phyloP scores from a whole-genome alignment of 257 asterid species.

The Ilex asprella region DNA sequence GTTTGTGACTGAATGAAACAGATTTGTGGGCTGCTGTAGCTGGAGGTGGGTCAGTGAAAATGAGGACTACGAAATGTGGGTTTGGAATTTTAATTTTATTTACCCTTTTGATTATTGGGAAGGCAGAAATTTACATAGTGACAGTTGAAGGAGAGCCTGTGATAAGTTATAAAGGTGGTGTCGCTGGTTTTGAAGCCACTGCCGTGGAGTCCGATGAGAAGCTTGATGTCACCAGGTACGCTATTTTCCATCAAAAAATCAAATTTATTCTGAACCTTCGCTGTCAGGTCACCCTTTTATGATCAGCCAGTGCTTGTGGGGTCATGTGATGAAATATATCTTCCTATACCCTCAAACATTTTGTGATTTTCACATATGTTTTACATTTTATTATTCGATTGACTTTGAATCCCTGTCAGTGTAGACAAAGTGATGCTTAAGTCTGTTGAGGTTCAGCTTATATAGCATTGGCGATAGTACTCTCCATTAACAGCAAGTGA shows the following conservation, averaged over 20 bases:
- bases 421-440: no score
- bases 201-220: conserved; percentile 79
- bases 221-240: conserved; percentile 75
- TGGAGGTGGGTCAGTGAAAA: conserved; percentile 27
- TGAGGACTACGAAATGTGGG: conserved; percentile 40
- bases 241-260: background rate
- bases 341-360: no score
- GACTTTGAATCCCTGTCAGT: no score
- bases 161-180: conserved; percentile 78
- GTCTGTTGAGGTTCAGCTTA: no score
- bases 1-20: conserved; percentile 24
- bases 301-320: no score
- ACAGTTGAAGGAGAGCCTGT: conserved; percentile 95
- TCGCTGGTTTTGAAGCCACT: conserved; percentile 87
- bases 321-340: no score
- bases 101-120: conserved; percentile 32
- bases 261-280: no score
- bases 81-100: conserved; percentile 29
- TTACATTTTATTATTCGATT: no score
- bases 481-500: no score
- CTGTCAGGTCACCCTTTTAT: no score
- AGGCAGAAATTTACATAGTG: conserved; percentile 74
- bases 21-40: conserved; percentile 32
- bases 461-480: no score
- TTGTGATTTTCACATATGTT: no score